phyloP scores from a whole-genome alignment of 164 flowering plant genomes.

The Amborella trichopoda region DNA sequence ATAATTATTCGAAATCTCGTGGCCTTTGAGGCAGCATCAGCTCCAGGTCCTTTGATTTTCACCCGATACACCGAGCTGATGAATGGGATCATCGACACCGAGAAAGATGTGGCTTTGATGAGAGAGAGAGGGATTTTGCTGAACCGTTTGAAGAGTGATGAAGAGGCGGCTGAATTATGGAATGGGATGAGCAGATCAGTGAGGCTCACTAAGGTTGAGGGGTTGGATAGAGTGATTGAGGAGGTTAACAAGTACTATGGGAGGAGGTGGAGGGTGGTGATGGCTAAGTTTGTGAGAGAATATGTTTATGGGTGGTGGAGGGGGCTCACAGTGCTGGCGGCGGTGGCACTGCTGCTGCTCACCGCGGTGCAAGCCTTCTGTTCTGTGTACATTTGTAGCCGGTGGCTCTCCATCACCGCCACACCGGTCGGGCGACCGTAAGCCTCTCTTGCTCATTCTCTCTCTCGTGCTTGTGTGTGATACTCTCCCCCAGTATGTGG shows the following conservation, averaged over 20 bases:
- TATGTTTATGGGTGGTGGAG: slow-evolving; percentile 52
- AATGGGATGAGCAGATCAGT: slow-evolving; percentile 65
- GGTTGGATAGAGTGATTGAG: slow-evolving; percentile 43
- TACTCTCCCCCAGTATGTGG: too few species aligned
- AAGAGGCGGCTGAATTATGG: slow-evolving; percentile 51
- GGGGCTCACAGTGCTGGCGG: slow-evolving; percentile 33
- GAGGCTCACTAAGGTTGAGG: slow-evolving; percentile 45
- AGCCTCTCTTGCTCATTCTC: too few species aligned
- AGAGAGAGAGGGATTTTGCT: slow-evolving; percentile 43
- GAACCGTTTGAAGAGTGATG: slow-evolving; percentile 57
- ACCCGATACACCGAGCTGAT: slow-evolving; percentile 60
- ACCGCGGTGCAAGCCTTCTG: slow-evolving; percentile 33
- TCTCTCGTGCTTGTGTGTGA: too few species aligned
- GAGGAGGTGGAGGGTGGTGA: slow-evolving; percentile 32
- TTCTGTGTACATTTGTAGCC: slow-evolving; percentile 27
- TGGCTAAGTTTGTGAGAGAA: slow-evolving; percentile 18
- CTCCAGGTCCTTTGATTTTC: slow-evolving; percentile 40
- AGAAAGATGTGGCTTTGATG: slow-evolving; percentile 42
- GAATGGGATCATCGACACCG: slow-evolving; percentile 62
- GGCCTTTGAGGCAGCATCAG: slow-evolving; percentile 48
- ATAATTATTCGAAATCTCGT: slow-evolving; percentile 54
- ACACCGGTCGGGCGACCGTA: too few species aligned
- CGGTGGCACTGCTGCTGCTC: slow-evolving; percentile 29
- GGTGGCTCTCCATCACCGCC: too few species aligned
- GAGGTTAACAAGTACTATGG: slow-evolving; percentile 50